Evolutionary conservation across 352 stramenopile species (phyloP).

Genomic region (Pythium pyrilobum): DNA sequence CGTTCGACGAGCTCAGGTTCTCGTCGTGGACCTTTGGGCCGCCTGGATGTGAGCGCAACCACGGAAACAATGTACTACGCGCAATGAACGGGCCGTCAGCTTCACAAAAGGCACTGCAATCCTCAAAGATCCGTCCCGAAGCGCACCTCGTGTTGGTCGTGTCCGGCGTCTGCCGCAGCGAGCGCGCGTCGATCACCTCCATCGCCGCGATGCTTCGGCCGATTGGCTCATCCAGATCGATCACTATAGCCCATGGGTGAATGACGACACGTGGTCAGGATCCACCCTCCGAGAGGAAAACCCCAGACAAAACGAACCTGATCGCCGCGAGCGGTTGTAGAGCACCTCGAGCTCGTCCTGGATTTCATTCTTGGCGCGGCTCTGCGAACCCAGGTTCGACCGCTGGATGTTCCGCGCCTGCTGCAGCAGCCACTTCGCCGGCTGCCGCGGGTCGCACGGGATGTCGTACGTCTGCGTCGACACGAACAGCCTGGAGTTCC

Average conservation of each 20-base stretch:
- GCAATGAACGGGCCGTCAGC: too few species aligned
- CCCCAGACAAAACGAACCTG: conserved; percentile 1
- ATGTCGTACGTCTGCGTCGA: conserved; percentile 83
- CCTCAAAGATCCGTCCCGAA: too few species aligned
- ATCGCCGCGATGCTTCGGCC: conserved; percentile 56
- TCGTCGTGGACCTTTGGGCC: conserved; percentile 42
- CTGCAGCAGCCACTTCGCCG: conserved; percentile 66
- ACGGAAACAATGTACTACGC: conserved; percentile 65
- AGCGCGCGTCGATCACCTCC: conserved; percentile 74
- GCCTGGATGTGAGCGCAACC: conserved; percentile 60
- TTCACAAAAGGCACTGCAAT: too few species aligned
- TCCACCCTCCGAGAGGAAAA: neutral
- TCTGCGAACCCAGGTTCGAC: conserved; percentile 26
- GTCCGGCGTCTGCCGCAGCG: conserved; percentile 59
- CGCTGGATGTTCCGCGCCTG: conserved; percentile 78
- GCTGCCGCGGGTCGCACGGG: conserved; percentile 64
- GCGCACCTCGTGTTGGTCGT: conserved; percentile 44
- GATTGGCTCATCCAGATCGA: conserved; percentile 67
- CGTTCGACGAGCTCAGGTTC: conserved; percentile 58
- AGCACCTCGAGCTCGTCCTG: conserved; percentile 72
- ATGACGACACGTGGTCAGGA: neutral
- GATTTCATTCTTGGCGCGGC: conserved; percentile 21
- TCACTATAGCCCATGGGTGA: conserved; percentile 24
- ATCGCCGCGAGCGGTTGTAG: conserved; percentile 67
- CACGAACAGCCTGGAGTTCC: conserved; percentile 78